Conservation (phyloP, 2,329 filamentous ascomycete species). For the Hypoxylon sp. region DNA sequence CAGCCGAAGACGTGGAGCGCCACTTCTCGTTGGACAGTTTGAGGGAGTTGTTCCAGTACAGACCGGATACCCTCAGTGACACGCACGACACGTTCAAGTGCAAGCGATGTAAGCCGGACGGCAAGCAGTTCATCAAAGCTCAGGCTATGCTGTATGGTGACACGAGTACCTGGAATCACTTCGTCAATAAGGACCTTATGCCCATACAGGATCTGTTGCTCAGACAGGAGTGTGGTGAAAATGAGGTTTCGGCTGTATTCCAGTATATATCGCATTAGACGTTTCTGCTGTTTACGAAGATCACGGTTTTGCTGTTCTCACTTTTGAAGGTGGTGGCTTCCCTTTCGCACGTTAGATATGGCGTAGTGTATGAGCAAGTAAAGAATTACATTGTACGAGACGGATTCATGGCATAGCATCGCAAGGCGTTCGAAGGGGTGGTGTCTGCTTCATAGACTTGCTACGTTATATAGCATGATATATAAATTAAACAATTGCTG, state of each 20-base stretch:
- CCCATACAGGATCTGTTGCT: constrained; percentile 92
- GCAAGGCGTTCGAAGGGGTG: constrained; percentile 13
- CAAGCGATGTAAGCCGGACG: constrained; percentile 91
- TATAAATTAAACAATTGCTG: not conserved
- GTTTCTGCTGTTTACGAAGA: not conserved
- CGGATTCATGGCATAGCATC: constrained; percentile 10
- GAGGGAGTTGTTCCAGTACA: constrained; percentile 94
- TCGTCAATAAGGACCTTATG: constrained; percentile 83
- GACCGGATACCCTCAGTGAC: constrained; percentile 86
- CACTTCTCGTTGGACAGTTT: constrained; percentile 95
- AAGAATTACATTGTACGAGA: not conserved
- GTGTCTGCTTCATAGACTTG: constrained; percentile 1
- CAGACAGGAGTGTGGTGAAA: constrained; percentile 84
- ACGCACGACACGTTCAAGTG: constrained; percentile 99
- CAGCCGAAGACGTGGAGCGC: constrained; percentile 94
- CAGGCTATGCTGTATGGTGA: constrained; percentile 97
- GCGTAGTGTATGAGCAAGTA: constrained; percentile 15
- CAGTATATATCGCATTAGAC: constrained; percentile 93
- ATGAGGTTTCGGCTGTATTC: constrained; percentile 92
- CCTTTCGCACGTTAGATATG: constrained; percentile 10
- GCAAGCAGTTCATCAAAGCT: constrained; percentile 89
- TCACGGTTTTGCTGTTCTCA: not conserved
- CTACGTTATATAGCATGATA: not conserved
- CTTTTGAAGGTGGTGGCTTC: constrained; percentile 5
- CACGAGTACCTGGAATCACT: constrained; percentile 99